Evolutionary conservation across 345 rosid genomes (phyloP).

Genomic region (Moringa oleifera): DNA sequence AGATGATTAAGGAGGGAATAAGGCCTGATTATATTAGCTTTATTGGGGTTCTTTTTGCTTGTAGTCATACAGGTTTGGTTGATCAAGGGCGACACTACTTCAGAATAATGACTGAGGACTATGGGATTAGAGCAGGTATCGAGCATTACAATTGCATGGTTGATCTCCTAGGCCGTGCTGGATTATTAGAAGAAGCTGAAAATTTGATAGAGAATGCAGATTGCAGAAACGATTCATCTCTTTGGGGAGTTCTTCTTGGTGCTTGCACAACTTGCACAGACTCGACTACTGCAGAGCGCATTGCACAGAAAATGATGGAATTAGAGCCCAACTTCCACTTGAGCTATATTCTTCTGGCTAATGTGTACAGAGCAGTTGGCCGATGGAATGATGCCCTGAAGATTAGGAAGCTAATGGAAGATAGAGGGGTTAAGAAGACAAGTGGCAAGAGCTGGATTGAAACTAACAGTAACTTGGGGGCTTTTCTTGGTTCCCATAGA

Average conservation of each 20-base stretch:
- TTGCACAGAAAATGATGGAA: conserved; percentile 69
- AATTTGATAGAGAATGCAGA: conserved; percentile 56
- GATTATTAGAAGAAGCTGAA: conserved; percentile 80
- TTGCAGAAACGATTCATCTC: conserved; percentile 54
- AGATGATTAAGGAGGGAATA: conserved; percentile 47
- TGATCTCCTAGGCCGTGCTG: conserved; percentile 89
- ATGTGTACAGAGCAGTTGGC: conserved; percentile 64
- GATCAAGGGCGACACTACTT: conserved; percentile 57
- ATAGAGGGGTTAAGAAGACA: conserved; percentile 54
- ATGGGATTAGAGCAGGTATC: conserved; percentile 57
- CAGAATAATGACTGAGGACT: conserved; percentile 38
- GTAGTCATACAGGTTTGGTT: conserved; percentile 78
- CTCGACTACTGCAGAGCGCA: conserved; percentile 58
- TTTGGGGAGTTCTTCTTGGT: conserved; percentile 89
- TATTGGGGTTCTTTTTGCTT: conserved; percentile 78
- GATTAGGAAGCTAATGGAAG: conserved; percentile 59
- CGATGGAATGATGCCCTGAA: conserved; percentile 75
- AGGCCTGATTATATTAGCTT: conserved; percentile 78
- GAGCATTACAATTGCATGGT: conserved; percentile 92
- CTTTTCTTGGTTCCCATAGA: conserved; percentile 9
- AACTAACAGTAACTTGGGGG: conserved; percentile 13
- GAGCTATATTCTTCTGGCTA: conserved; percentile 77
- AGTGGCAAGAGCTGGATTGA: conserved; percentile 70
- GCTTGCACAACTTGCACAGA: conserved; percentile 56
- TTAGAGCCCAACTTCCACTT: conserved; percentile 60